Base-by-base conservation (phyloP, 2,329 filamentous ascomycete species). In the Fusarium cicatricum region DNA sequence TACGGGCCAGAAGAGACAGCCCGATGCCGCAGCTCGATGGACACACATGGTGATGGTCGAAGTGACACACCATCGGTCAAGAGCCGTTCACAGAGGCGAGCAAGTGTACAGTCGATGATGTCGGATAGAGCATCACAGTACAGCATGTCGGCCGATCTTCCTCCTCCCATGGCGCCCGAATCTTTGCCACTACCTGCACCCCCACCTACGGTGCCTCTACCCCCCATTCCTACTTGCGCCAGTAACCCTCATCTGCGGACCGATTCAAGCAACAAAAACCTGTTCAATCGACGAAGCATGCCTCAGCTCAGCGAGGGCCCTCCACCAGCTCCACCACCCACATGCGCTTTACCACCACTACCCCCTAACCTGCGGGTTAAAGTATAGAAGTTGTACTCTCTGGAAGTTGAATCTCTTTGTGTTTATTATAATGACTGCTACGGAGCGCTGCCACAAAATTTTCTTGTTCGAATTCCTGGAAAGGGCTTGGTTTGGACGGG, bases 251-350 rank as follows among this genome's bases (percentile, higher is more conserved):
- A 62, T 23, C 55, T 62, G 15, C 61, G 64, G 43, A 48, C 57
- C 1, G 67, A 71, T 5, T 46, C 41, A n/a, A 59, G 50, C 11
- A 55, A 58, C 8, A 72, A 62, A 37, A 57, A 59, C 6, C 43
- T 73, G 17, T 32, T 70, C 21, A 76, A 75, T 46, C 74, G 80
- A 21, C 75, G 78, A 50, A 84, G 82, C 70, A 78, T 84, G 77
- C 78, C 82, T 6, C 80, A 83, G 21, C 72, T 84, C 32, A 72
- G 71, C 1, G 77, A 80, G 11, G 80, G 80, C 1, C 82, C 82
- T 26, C 83, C 83, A 2, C 82, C 78, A 14, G 80, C 76, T 12
- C 83, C 83, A 7, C 83, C 83, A 5, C 83, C 83, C 19, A 84
- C 75, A 11, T 79, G 78, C 60, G 82, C 83, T 12, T 74, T 86